Percentiles rank a stretch among this genome's conserved stretches.
phyloP scores from a whole-genome alignment of 2,329 filamentous ascomycete species.

The Camptophora hylomeconis region DNA sequence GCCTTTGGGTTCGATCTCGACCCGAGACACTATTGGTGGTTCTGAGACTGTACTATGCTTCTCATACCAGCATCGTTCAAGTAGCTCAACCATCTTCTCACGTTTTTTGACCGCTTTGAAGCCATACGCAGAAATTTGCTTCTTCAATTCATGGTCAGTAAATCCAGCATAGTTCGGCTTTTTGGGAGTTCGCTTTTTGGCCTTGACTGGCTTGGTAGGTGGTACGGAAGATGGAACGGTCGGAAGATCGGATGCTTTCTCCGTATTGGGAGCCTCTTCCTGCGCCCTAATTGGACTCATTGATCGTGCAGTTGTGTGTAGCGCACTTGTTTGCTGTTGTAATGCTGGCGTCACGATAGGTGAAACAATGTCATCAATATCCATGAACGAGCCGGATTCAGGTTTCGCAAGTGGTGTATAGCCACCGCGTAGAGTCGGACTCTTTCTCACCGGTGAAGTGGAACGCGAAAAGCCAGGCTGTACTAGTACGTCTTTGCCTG shows the following conservation, averaged over 20 bases:
- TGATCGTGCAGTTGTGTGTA: constrained; percentile 3
- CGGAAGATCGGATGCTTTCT: background rate
- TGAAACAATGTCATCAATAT: constrained; percentile 11
- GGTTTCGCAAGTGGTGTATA: too few species aligned
- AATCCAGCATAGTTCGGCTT: constrained; percentile 49
- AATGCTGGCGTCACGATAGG: constrained; percentile 6
- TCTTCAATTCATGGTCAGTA: constrained; percentile 49
- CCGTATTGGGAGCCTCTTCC: constrained; percentile 1
- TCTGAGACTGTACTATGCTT: constrained; percentile 26
- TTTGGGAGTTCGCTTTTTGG: constrained; percentile 3
- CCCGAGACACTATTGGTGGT: background rate
- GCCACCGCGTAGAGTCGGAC: too few species aligned
- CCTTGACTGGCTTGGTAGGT: background rate
- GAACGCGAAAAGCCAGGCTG: too few species aligned
- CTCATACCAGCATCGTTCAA: constrained; percentile 59
- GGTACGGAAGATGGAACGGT: background rate
- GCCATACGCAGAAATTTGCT: constrained; percentile 50
- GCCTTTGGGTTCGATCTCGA: constrained; percentile 1
- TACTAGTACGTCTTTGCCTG: constrained; percentile 14
- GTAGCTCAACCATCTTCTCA: constrained; percentile 54
- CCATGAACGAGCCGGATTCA: constrained; percentile 4
- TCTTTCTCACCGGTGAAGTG: too few species aligned
- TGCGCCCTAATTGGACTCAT: constrained; percentile 5
- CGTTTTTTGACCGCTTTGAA: constrained; percentile 62
- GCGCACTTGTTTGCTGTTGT: too few species aligned